Evolutionary conservation across 1,139 yeast genomes (phyloP), one percentile per base, ranked within the genome.

Genomic region (Sugiyamaella grinbergsii): DNA sequence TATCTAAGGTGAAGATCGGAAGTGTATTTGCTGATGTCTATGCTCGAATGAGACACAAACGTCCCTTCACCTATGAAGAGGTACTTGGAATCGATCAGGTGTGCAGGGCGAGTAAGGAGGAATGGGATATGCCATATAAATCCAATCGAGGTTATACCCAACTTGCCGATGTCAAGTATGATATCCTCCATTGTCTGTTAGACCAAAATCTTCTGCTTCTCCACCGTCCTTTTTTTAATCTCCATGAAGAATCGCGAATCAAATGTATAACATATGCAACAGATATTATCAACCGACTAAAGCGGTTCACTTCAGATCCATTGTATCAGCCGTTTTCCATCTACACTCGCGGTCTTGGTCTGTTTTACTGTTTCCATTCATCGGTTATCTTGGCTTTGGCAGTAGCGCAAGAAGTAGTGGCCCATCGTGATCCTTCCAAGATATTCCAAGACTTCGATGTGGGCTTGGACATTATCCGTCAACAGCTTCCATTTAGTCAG

Each of bases 341-440:
- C 23, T 51, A 51, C 22, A 33, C 44, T 7, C 46, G 54, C 8
- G 54, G 52, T 13, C 40, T 51, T 8, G 54, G 54, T 2, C 22
- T 44, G n/a, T 51, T 51, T 28, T 51, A 51, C 41, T 45, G 50
- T 15, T 51, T 51, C 38, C 54, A 51, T 26, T 43, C 52, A 3
- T 26, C 52, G n/a, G 50, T 51, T 4, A 47, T 51, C 16, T 34
- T 47, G 31, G 54, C 54, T 2, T 40, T 49, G 4, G 52, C 47
- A 5, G 50, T 43, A 10, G 54, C 51, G 6, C 51, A 49, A 42
- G 43, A 49, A 20, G 36, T 45, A 1, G 48, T 37, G 16, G 33
- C 45, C 11, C 37, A 15, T 19, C 42, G 48, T 4, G 49, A 34
- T 24, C 43, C 41, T 2, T 43, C 29, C 22, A 23, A 28, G 31